These are phyloP conservation scores for Isatis lusitanica DNA, from an alignment of 441 rosid species.

Conservation along the genomic window DNA sequence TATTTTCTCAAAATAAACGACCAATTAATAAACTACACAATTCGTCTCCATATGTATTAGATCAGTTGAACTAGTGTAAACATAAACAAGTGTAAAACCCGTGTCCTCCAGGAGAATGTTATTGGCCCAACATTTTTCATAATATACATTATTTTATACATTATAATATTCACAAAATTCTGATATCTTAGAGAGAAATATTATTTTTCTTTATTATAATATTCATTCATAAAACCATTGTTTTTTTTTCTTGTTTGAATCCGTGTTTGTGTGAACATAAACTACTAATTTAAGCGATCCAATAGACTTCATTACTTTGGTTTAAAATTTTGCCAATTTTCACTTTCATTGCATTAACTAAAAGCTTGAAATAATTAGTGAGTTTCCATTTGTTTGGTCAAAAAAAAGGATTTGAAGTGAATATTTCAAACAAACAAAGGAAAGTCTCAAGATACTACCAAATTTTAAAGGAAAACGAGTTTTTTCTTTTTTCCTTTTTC, in stretches of 20 bases:
- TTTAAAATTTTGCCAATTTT: background rate
- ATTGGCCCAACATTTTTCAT: background rate
- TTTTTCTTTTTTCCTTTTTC: background rate
- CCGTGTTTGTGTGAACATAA: background rate
- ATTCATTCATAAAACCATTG: background rate
- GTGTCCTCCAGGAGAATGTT: background rate
- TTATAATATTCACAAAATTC: too few species aligned
- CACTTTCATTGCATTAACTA: background rate
- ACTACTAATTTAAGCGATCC: background rate
- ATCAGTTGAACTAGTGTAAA: background rate
- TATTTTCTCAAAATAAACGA: background rate
- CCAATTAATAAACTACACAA: background rate
- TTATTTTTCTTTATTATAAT: background rate
- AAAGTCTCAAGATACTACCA: constrained; percentile 10
- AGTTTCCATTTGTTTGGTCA: background rate
- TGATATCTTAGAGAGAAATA: background rate
- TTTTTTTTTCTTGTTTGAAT: too few species aligned
- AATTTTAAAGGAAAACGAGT: background rate
- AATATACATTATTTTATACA: background rate
- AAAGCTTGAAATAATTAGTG: background rate
- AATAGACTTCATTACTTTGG: background rate
- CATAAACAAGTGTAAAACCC: background rate
- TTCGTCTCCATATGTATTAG: background rate
- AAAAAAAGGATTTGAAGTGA: background rate
- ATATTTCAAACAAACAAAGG: background rate